These are phyloP conservation scores for Mucor sp. DNA, from an alignment of 371 early-diverging fungal genomes.

Conservation along the genomic window DNA sequence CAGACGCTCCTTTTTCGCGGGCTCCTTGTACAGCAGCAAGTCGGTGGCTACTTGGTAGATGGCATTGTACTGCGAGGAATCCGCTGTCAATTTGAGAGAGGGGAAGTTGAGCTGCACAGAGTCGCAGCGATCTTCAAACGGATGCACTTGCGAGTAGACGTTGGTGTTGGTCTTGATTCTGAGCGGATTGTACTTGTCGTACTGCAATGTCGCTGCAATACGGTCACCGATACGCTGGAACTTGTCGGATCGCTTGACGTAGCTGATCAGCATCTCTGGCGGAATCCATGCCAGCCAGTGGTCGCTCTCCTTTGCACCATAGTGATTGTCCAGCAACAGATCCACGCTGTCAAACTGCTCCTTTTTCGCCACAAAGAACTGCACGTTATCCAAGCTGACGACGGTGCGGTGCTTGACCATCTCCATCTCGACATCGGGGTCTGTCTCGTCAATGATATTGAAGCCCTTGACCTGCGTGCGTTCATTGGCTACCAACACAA, in stretches of 20 bases:
- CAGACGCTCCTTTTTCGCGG: conserved; percentile 65
- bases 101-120: conserved; percentile 63
- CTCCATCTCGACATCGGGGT: conserved; percentile 41
- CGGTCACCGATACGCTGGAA: conserved; percentile 68
- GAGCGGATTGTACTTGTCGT: conserved; percentile 74
- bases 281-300: conserved; percentile 89
- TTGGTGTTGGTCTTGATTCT: conserved; percentile 37
- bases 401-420: conserved; percentile 65
- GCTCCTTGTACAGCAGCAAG: conserved; percentile 70
- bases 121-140: conserved; percentile 50
- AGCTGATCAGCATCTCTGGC: conserved; percentile 66
- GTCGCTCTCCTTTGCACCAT: conserved; percentile 42
- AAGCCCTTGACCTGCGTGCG: conserved; percentile 55
- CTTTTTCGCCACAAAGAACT: conserved; percentile 63
- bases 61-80: conserved; percentile 65
- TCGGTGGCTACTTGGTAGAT: conserved; percentile 67
- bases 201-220: conserved; percentile 63
- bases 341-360: background rate
- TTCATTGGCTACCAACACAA: conserved; percentile 59
- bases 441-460: conserved; percentile 46
- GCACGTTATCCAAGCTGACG: conserved; percentile 72
- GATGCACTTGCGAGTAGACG: conserved; percentile 5
- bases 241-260: conserved; percentile 38
- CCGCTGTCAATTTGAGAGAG: conserved; percentile 58
- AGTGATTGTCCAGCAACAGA: conserved; percentile 45